phyloP scores from a whole-genome alignment of 805 yeast species.

The Pichia occidentalis region DNA sequence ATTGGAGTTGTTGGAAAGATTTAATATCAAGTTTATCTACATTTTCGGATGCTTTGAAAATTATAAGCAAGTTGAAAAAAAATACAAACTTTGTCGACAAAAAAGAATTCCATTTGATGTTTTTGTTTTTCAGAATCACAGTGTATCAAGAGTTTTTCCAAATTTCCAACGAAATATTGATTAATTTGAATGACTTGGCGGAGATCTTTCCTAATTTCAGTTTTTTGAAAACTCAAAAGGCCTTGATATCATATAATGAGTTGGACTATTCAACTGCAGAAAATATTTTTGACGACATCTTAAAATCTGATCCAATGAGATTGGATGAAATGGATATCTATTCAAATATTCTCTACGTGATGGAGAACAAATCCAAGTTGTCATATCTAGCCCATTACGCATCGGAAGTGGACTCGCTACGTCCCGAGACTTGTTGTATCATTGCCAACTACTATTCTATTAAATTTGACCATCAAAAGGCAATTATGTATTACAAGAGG shows the following conservation, averaged over 20 bases:
- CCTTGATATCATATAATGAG: conserved; percentile 75
- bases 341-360: conserved; percentile 91
- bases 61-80: conserved; percentile 34
- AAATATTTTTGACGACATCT: conserved; percentile 64
- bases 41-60: conserved; percentile 50
- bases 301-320: conserved; percentile 72
- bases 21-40: conserved; percentile 53
- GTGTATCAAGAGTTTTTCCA: conserved; percentile 76
- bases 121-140: conserved; percentile 54
- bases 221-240: conserved; percentile 74
- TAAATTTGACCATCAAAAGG: conserved; percentile 89
- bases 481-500: conserved; percentile 85
- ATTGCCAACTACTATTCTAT: conserved; percentile 90
- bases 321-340: conserved; percentile 88
- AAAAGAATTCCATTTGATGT: conserved; percentile 26
- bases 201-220: conserved; percentile 64
- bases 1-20: conserved; percentile 94
- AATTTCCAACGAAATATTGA: conserved; percentile 45
- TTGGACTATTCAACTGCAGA: conserved; percentile 82
- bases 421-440: conserved; percentile 93
- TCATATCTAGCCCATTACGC: conserved; percentile 85
- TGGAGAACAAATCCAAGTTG: conserved; percentile 80
- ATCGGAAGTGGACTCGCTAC: conserved; percentile 70
- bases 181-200: conserved; percentile 43
- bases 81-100: conserved; percentile 29